These are phyloP conservation scores for Ophiostoma australiae DNA, from an alignment of 2,329 filamentous ascomycete species.

Conservation along the genomic window DNA sequence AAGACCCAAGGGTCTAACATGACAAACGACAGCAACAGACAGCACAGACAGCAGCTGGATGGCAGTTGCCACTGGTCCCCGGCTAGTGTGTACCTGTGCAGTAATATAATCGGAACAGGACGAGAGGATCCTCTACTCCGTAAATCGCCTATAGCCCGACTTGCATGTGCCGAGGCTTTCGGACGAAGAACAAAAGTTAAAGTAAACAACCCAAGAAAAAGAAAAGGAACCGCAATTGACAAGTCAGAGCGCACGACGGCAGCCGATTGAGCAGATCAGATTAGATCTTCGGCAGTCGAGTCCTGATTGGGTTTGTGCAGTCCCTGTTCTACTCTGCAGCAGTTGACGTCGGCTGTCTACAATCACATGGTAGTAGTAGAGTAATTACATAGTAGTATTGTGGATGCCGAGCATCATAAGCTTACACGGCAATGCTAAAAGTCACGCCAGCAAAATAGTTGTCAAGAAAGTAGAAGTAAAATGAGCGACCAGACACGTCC, in stretches of 20 bases:
- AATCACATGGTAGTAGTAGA: neutral
- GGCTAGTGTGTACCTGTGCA: neutral
- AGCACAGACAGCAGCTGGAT: neutral
- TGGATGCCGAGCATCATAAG: neutral
- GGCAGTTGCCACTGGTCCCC: neutral
- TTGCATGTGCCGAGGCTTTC: neutral
- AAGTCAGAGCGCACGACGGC: no score
- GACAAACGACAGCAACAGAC: neutral
- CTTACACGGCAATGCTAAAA: neutral
- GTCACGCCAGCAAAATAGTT: no score
- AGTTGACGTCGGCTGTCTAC: neutral
- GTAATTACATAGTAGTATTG: no score
- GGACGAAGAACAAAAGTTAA: no score
- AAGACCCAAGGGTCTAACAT: neutral
- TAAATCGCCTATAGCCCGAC: neutral
- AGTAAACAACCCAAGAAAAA: neutral
- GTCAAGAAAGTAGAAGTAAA: neutral
- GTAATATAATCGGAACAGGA: neutral
- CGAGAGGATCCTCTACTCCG: constrained; percentile 8
- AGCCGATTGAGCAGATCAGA: no score
- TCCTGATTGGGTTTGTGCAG: neutral
- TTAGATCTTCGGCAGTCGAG: neutral
- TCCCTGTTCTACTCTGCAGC: no score
- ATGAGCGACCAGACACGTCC: neutral
- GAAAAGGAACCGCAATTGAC: no score